phyloP scores from a whole-genome alignment of 768 basidiomycete species.

The Podaxis sp. region DNA sequence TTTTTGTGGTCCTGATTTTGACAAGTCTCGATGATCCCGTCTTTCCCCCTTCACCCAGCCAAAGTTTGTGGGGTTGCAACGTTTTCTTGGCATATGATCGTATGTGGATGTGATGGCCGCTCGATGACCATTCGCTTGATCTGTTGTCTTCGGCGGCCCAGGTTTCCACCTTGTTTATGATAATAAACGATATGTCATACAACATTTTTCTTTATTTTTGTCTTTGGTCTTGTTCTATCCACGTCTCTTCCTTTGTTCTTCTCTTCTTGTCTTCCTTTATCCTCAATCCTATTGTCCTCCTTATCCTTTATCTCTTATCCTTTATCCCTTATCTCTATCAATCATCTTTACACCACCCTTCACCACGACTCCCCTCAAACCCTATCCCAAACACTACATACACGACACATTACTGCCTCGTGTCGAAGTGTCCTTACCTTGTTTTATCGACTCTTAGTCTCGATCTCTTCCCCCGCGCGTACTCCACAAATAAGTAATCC shows the following conservation, averaged over 20 bases:
- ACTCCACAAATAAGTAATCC: neutral
- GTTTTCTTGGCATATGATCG: neutral
- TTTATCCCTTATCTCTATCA: neutral
- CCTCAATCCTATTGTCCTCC: neutral
- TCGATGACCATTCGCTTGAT: too few species aligned
- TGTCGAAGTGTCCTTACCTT: neutral
- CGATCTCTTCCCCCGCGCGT: neutral
- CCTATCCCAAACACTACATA: neutral
- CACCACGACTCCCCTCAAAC: neutral
- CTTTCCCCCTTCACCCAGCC: too few species aligned
- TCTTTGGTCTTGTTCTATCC: neutral
- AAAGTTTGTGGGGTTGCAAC: too few species aligned
- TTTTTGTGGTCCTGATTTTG: neutral
- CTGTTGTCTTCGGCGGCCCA: neutral
- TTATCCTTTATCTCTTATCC: neutral
- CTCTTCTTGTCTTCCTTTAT: neutral
- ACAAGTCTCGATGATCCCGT: neutral
- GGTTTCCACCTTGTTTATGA: neutral
- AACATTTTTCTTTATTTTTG: neutral
- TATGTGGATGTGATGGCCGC: too few species aligned
- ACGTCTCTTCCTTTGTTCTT: neutral
- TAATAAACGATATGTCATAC: neutral
- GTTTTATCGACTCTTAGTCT: neutral
- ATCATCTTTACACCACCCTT: neutral
- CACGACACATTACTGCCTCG: neutral